Base-by-base conservation (phyloP, 176 grass and related monocot species). In the Oryza officinalis region DNA sequence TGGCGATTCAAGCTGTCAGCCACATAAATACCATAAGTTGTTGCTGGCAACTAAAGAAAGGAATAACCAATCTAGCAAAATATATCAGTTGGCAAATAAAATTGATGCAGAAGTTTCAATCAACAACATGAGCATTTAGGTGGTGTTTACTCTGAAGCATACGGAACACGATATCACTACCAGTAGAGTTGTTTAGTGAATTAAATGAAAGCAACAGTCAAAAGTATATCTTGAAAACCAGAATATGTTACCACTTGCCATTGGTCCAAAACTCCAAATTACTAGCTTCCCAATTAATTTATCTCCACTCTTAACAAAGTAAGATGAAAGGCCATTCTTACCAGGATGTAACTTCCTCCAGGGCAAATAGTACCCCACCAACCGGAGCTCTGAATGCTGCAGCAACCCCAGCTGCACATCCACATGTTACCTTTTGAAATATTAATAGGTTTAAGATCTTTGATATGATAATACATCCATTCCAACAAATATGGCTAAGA, bases 331-430 rank as follows among this genome's bases (percentile, higher is more conserved):
- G 65, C 65, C 17, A 63, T 76, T 76, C 72, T 83, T 84, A 98
- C 96, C 96, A 98, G 71, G 96, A 98, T 33, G 96, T 98, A 88
- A 98, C 91, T 90, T 98, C 96, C 85, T 98, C 93, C 52, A 98
- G 57, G 38, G 93, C 96, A 83, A 98, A 98, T 46, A 98, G 80
- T 79, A 98, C 96, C 49, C 96, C 96, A 74, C 96, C 96, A 94
- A 98, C 93, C 20, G 96, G 96, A 86, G 96, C 96, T 90, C 96
- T 89, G 88, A 98, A 98, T 46, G 96, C 96, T 74, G 96, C 96
- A 90, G 96, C 96, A 93, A 98, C 96, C 75, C 96, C 96, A 93
- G 96, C 96, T 91, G 96, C 96, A 94, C 96, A 98, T 98, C 96
- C 96, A 78, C 96, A 98, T 69, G 96, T 98, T 50, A 98, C 96